Evolutionary conservation across 768 basidiomycete genomes (phyloP).

Genomic region (Rhizopogon roseolus): DNA sequence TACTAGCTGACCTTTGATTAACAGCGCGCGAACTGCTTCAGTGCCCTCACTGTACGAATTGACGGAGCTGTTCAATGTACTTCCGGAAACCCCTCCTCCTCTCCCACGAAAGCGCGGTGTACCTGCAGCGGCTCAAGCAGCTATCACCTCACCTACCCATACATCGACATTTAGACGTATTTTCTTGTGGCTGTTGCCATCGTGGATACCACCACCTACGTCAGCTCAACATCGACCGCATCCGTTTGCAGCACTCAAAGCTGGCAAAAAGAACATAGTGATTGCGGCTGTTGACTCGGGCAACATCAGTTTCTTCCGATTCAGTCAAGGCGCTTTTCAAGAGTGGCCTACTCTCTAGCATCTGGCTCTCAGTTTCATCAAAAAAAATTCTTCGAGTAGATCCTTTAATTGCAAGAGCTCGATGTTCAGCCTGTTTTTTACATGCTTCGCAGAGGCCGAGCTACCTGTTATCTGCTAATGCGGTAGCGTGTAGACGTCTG

Average conservation of each 20-base stretch:
- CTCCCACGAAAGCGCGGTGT: conserved; percentile 41
- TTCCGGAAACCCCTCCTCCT: conserved; percentile 62
- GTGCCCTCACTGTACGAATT: conserved; percentile 83
- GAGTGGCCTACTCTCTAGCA: conserved; percentile 56
- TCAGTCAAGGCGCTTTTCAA: conserved; percentile 80
- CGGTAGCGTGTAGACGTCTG: too few relatives aligned
- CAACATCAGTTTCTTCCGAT: conserved; percentile 83
- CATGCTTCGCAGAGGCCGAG: too few relatives aligned
- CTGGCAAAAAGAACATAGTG: conserved; percentile 78
- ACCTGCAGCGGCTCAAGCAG: conserved; percentile 1
- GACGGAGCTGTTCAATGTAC: conserved; percentile 58
- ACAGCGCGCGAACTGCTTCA: conserved; percentile 75
- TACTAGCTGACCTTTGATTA: conserved; percentile 3
- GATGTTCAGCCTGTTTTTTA: too few relatives aligned
- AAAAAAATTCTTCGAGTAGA: too few relatives aligned
- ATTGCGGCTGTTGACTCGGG: conserved; percentile 89
- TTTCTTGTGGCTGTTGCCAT: conserved; percentile 19
- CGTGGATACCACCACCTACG: conserved; percentile 24
- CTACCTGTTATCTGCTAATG: too few relatives aligned
- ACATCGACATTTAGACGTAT: conserved; percentile 7
- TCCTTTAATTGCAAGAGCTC: too few relatives aligned
- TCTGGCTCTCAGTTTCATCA: not conserved
- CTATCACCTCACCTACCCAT: not conserved
- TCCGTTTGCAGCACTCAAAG: conserved; percentile 77
- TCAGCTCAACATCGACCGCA: conserved; percentile 41